Conservation (phyloP, 2,329 filamentous ascomycete genomes). For the Daldinia sp. region DNA sequence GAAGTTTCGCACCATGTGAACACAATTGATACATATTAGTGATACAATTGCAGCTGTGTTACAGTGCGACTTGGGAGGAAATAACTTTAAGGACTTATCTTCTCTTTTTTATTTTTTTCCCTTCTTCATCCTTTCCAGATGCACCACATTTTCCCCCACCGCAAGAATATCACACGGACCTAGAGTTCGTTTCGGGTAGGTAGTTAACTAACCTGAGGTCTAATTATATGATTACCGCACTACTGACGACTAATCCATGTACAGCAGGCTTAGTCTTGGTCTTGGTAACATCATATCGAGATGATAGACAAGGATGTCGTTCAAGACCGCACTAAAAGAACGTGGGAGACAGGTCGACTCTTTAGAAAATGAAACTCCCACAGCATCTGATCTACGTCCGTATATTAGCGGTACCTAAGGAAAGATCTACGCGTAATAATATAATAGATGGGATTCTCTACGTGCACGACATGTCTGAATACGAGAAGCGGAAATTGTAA, state of each 20-base stretch:
- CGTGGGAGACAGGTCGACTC: background rate
- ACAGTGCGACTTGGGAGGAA: conserved; percentile 17
- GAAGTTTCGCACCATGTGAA: conserved; percentile 13
- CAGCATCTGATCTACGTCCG: background rate
- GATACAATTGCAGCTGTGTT: conserved; percentile 10
- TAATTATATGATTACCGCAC: background rate
- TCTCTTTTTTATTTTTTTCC: background rate
- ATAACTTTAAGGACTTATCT: background rate
- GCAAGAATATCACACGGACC: conserved; percentile 8
- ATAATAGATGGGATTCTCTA: background rate
- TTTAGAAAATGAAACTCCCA: background rate
- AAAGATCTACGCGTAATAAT: background rate
- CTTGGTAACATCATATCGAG: background rate
- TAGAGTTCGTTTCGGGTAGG: conserved; percentile 10
- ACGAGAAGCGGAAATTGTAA: background rate
- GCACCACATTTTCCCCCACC: conserved; percentile 20
- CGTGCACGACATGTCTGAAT: background rate
- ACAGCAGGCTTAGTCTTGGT: background rate
- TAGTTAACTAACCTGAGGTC: background rate
- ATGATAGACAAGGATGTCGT: background rate
- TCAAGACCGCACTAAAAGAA: background rate
- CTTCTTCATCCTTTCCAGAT: background rate
- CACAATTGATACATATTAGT: conserved; percentile 24
- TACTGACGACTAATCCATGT: conserved; percentile 1
- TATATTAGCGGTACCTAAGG: background rate